These are phyloP conservation scores for Phytophthora multivora DNA, from an alignment of 352 stramenopile species.

Conservation along the genomic window DNA sequence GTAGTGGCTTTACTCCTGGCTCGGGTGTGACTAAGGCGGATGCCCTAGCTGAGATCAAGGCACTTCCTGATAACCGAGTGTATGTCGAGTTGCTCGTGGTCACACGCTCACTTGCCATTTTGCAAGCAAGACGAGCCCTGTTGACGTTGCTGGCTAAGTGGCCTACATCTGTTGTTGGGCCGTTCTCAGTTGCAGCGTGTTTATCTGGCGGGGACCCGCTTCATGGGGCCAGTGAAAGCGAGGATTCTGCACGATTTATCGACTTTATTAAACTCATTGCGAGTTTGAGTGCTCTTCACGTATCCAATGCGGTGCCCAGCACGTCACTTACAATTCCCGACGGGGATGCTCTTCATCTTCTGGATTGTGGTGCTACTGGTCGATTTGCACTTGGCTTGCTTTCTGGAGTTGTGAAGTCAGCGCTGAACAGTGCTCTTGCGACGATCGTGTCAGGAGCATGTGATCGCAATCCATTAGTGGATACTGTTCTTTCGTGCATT, in stretches of 20 bases:
- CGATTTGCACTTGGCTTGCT: slow-evolving; percentile 60
- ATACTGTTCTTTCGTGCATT: slow-evolving; percentile 64
- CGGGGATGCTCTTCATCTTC: slow-evolving; percentile 49
- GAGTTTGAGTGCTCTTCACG: slow-evolving; percentile 60
- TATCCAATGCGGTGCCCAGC: slow-evolving; percentile 34
- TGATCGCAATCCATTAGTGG: slow-evolving; percentile 46
- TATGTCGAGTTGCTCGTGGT: slow-evolving; percentile 80
- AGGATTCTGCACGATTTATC: slow-evolving; percentile 61
- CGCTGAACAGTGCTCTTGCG: slow-evolving; percentile 44
- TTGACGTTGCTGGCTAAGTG: slow-evolving; percentile 82
- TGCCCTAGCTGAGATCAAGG: slow-evolving; percentile 74
- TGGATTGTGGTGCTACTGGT: slow-evolving; percentile 63
- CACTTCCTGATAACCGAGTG: slow-evolving; percentile 77
- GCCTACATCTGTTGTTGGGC: slow-evolving; percentile 57
- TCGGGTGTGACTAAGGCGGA: slow-evolving; percentile 63
- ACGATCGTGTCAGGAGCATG: slow-evolving; percentile 15
- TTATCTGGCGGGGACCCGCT: slow-evolving; percentile 22
- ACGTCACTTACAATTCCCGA: slow-evolving; percentile 38
- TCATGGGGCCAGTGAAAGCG: slow-evolving; percentile 16
- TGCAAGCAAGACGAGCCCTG: slow-evolving; percentile 78
- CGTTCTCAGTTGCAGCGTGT: slow-evolving; percentile 62
- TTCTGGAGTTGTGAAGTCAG: slow-evolving; percentile 52
- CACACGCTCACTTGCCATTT: slow-evolving; percentile 78
- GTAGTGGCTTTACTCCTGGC: slow-evolving; percentile 43
- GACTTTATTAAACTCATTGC: slow-evolving; percentile 88